Evolutionary conservation across 192 early-diverging fungal species (phyloP).

Genomic region (Glomus cerebriforme): DNA sequence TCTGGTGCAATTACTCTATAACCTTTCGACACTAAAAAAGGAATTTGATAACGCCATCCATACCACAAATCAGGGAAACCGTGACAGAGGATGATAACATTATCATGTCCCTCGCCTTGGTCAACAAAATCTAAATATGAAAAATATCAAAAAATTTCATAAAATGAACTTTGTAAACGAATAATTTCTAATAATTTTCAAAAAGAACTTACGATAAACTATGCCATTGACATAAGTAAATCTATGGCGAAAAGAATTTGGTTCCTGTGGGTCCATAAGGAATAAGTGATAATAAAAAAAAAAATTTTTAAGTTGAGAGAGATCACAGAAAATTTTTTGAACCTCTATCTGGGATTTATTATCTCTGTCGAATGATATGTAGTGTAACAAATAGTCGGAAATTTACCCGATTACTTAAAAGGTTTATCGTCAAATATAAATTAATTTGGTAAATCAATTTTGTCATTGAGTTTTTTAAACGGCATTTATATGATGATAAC

Average conservation of each 20-base stretch:
- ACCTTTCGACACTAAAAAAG: slow-evolving; percentile 52
- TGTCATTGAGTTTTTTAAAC: too few relatives aligned
- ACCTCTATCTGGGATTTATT: too few relatives aligned
- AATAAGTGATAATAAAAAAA: too few relatives aligned
- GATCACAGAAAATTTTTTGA: too few relatives aligned
- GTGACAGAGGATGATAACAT: slow-evolving; percentile 41
- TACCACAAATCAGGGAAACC: slow-evolving; percentile 51
- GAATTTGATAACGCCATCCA: slow-evolving; percentile 52
- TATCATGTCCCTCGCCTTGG: slow-evolving; percentile 39
- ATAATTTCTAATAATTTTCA: too few relatives aligned
- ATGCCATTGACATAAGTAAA: slow-evolving; percentile 29
- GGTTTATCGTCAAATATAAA: too few relatives aligned
- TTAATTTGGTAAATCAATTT: too few relatives aligned
- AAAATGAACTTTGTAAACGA: neutral
- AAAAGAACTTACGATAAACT: slow-evolving; percentile 15
- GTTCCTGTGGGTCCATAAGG: slow-evolving; percentile 7
- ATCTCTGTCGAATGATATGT: too few relatives aligned
- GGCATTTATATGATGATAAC: too few relatives aligned
- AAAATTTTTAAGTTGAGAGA: too few relatives aligned
- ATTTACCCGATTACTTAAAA: too few relatives aligned
- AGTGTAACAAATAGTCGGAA: too few relatives aligned
- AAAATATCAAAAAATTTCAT: neutral
- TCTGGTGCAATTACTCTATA: slow-evolving; percentile 61
- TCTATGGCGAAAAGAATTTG: slow-evolving; percentile 22
- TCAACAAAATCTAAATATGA: slow-evolving; percentile 42